phyloP scores from a whole-genome alignment of 805 yeast genomes.

The Myxozyma geophila region DNA sequence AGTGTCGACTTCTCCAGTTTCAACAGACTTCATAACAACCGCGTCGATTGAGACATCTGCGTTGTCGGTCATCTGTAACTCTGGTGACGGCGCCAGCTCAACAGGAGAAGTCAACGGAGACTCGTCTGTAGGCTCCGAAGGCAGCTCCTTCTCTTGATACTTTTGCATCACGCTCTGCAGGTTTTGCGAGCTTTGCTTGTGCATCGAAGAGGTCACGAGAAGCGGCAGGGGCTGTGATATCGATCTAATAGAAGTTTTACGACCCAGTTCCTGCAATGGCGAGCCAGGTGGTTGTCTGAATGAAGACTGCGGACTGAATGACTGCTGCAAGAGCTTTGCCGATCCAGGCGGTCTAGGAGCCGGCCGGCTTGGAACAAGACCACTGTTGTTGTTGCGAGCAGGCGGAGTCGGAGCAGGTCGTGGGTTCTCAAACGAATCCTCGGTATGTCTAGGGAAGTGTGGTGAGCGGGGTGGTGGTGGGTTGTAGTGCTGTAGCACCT shows the following conservation, averaged over 20 bases:
- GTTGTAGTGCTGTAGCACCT: slow-evolving; percentile 2
- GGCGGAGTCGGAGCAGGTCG: slow-evolving; percentile 40
- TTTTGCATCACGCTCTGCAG: slow-evolving; percentile 21
- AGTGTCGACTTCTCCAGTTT: background rate
- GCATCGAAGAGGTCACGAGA: background rate
- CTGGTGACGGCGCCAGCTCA: slow-evolving; percentile 12
- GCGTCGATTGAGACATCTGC: slow-evolving; percentile 2
- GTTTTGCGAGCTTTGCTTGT: slow-evolving; percentile 23
- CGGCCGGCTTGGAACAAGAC: slow-evolving; percentile 40
- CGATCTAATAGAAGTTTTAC: slow-evolving; percentile 5
- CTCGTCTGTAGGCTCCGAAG: slow-evolving; percentile 29
- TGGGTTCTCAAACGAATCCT: slow-evolving; percentile 38
- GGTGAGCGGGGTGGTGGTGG: slow-evolving; percentile 29
- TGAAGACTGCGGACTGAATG: background rate
- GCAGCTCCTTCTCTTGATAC: slow-evolving; percentile 31
- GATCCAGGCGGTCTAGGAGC: slow-evolving; percentile 42
- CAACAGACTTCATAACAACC: slow-evolving; percentile 4
- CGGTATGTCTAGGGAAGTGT: slow-evolving; percentile 35
- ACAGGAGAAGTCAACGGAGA: slow-evolving; percentile 13
- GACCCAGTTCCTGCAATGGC: slow-evolving; percentile 27
- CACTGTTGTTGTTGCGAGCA: slow-evolving; percentile 2
- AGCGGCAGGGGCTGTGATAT: slow-evolving; percentile 10
- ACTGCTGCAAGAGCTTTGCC: background rate
- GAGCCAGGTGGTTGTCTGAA: slow-evolving; percentile 2
- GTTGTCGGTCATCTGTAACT: background rate